Conservation (phyloP, 1,284 basidiomycete species). For the Fomitopsis pinicola region DNA sequence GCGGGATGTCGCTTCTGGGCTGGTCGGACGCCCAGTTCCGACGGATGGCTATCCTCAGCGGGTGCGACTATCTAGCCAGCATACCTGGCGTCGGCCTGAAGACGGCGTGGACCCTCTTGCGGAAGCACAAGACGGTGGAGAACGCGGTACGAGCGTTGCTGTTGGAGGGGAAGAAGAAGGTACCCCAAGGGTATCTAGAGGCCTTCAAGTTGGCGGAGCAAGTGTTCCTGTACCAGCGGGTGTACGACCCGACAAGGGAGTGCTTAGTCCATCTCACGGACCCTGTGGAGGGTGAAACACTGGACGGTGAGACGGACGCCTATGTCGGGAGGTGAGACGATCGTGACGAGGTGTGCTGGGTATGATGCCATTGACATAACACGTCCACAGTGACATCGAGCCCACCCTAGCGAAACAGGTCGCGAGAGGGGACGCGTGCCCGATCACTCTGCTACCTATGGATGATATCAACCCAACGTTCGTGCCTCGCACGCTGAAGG, state of each 20-base stretch:
- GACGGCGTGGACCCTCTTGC: conserved; percentile 84
- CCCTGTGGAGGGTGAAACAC: conserved; percentile 45
- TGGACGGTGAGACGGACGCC: conserved; percentile 59
- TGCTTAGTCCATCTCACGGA: conserved; percentile 69
- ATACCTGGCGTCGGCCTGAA: conserved; percentile 94
- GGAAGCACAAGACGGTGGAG: conserved; percentile 84
- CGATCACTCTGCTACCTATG: conserved; percentile 70
- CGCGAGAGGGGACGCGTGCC: conserved; percentile 76
- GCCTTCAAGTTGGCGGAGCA: conserved; percentile 82
- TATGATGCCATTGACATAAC: conserved; percentile 7
- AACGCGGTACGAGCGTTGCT: conserved; percentile 79
- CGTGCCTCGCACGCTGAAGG: conserved; percentile 43
- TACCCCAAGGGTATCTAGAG: conserved; percentile 75
- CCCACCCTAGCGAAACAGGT: conserved; percentile 58
- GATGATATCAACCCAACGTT: conserved; percentile 76
- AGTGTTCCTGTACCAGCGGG: conserved; percentile 92
- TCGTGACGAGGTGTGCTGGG: conserved; percentile 1
- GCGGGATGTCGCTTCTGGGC: conserved; percentile 75
- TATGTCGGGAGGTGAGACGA: conserved; percentile 72
- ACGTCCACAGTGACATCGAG: conserved; percentile 49
- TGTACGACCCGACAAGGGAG: conserved; percentile 75
- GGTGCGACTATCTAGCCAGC: conserved; percentile 96
- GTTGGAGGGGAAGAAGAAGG: conserved; percentile 81
- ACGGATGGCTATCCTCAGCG: conserved; percentile 94
- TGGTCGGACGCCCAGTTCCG: conserved; percentile 93